Percentiles rank a stretch among this genome's conserved stretches.
These are phyloP conservation scores for Yamadazyma aaseri DNA, from an alignment of 1,139 yeast species.

Conservation along the genomic window DNA sequence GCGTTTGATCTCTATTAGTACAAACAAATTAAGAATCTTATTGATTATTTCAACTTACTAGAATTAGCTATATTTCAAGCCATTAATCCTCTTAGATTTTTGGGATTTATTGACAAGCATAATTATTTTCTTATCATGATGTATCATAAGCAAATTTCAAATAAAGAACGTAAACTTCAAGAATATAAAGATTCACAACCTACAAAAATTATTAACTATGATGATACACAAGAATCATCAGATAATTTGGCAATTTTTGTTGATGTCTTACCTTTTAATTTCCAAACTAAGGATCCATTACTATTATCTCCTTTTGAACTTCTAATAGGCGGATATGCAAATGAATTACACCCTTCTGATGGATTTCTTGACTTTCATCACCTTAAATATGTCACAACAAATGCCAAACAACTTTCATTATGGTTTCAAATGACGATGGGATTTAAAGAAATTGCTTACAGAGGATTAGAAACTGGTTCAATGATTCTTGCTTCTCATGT, in stretches of 20 bases:
- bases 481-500: slow-evolving; percentile 58
- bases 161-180: slow-evolving; percentile 2
- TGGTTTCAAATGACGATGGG: slow-evolving; percentile 60
- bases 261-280: slow-evolving; percentile 23
- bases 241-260: slow-evolving; percentile 8
- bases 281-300: slow-evolving; percentile 20
- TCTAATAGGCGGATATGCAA: slow-evolving; percentile 22
- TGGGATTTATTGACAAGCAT: too few relatives aligned
- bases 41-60: too few relatives aligned
- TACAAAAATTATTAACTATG: neutral
- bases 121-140: slow-evolving; percentile 1
- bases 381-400: slow-evolving; percentile 42
- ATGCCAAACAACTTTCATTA: slow-evolving; percentile 63
- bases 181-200: slow-evolving; percentile 1
- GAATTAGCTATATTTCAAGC: neutral
- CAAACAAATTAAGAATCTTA: too few relatives aligned
- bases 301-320: slow-evolving; percentile 21
- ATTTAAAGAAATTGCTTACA: slow-evolving; percentile 59
- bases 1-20: too few relatives aligned
- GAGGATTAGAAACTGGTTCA: slow-evolving; percentile 69
- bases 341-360: slow-evolving; percentile 25
- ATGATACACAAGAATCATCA: neutral
- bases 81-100: too few relatives aligned
- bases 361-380: slow-evolving; percentile 35
- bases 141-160: neutral